A percentile compares a stretch with the other conserved stretches of the same genome.
Conservation (phyloP, 345 rosid species). For the Hibiscus syriacus region DNA sequence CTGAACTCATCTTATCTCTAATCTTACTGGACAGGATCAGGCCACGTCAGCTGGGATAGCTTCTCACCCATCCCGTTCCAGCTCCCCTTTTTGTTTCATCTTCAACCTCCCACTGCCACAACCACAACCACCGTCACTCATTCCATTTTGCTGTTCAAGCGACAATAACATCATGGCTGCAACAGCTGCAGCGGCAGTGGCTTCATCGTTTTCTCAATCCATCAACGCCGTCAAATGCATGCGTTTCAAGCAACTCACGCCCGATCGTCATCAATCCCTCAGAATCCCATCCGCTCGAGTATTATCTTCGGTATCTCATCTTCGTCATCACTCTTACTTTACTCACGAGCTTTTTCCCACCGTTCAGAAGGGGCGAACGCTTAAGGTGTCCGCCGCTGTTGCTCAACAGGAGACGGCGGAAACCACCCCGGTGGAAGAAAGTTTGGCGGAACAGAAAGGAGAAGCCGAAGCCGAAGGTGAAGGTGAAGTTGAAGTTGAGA, state of each 20-base stretch:
- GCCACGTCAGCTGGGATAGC: slow-evolving; percentile 5
- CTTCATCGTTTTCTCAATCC: slow-evolving; percentile 35
- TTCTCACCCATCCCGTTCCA: background rate
- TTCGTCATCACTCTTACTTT: slow-evolving; percentile 2
- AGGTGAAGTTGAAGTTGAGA: slow-evolving; percentile 14
- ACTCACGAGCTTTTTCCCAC: slow-evolving; percentile 11
- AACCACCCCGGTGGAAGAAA: slow-evolving; percentile 20
- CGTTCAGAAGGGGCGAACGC: slow-evolving; percentile 23
- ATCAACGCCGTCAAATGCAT: slow-evolving; percentile 33
- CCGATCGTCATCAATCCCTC: slow-evolving; percentile 5
- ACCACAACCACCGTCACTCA: background rate
- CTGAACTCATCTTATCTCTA: background rate
- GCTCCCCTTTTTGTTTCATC: too few relatives aligned
- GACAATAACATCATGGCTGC: slow-evolving; percentile 22
- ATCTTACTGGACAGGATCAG: slow-evolving; percentile 7
- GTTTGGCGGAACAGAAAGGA: slow-evolving; percentile 8
- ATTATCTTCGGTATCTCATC: slow-evolving; percentile 1
- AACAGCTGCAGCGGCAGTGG: slow-evolving; percentile 36
- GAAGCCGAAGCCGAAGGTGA: background rate
- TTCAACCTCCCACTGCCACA: background rate
- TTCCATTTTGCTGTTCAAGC: too few relatives aligned
- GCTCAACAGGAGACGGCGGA: slow-evolving; percentile 37
- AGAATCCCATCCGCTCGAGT: slow-evolving; percentile 17
- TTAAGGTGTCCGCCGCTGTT: slow-evolving; percentile 37
- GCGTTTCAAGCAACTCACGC: slow-evolving; percentile 15